phyloP scores from a whole-genome alignment of 441 rosid genomes.

The Euphorbia celastroides region DNA sequence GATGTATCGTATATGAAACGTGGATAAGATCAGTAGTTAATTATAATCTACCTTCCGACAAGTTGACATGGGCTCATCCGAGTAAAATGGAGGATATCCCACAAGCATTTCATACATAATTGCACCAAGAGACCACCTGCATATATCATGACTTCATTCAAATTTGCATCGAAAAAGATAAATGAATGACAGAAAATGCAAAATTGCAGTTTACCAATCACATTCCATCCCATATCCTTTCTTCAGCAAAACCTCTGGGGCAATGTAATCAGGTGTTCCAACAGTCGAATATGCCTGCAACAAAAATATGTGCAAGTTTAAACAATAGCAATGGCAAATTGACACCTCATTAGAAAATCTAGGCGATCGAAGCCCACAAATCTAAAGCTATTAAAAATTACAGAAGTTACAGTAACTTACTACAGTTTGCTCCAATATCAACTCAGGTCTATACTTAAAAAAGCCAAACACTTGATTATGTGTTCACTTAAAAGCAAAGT shows the following conservation, averaged over 20 bases:
- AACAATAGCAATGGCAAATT: constrained; percentile 11
- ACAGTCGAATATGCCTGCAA: constrained; percentile 95
- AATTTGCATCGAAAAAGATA: constrained; percentile 9
- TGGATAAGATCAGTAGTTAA: no score
- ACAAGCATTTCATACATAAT: constrained; percentile 99
- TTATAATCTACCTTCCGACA: constrained; percentile 66
- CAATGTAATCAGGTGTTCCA: constrained; percentile 98
- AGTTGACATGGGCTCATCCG: constrained; percentile 92
- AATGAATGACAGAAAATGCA: constrained; percentile 8
- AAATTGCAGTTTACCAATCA: constrained; percentile 43
- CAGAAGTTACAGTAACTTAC: background rate
- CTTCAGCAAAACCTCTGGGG: constrained; percentile 97
- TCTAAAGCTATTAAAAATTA: no score
- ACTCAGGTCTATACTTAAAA: background rate
- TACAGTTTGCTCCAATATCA: background rate
- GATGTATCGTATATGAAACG: background rate
- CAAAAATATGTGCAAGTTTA: constrained; percentile 13
- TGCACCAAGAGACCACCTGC: constrained; percentile 98
- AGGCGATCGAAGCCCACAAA: background rate
- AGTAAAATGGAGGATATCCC: constrained; percentile 94
- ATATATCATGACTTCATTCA: constrained; percentile 16
- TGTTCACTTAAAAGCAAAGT: background rate
- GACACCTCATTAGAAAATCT: constrained; percentile 2
- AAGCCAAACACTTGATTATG: background rate
- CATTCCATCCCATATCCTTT: no score